phyloP scores from a whole-genome alignment of 208 protist species.

The Acanthamoeba culbertsoni region DNA sequence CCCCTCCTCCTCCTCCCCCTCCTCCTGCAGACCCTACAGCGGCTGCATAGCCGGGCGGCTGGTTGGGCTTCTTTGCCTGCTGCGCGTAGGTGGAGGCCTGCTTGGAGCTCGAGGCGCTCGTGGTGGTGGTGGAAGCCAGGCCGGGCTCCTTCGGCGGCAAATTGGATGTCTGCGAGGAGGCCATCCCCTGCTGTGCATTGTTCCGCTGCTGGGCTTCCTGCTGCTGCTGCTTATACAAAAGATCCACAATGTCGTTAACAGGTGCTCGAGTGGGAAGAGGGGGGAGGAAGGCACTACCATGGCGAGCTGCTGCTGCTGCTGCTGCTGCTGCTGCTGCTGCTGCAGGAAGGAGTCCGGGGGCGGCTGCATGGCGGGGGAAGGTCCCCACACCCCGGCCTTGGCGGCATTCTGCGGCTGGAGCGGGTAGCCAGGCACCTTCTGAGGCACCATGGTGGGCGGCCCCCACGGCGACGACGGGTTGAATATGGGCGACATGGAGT shows the following conservation, averaged over 20 bases:
- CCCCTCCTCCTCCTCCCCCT: neutral
- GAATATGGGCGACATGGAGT: constrained; percentile 6
- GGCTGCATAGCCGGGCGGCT: neutral
- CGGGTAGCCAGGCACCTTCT: no score
- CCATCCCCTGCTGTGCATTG: neutral
- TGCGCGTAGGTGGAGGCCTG: no score
- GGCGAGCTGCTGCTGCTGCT: neutral
- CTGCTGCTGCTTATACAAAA: neutral
- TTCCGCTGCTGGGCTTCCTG: neutral
- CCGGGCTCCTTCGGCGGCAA: no score
- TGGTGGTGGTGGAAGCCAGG: no score
- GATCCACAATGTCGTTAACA: no score
- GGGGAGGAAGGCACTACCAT: no score
- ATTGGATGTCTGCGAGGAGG: no score
- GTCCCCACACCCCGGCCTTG: neutral
- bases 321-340: neutral
- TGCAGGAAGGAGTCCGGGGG: neutral
- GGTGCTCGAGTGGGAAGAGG: no score
- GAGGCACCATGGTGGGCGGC: neutral
- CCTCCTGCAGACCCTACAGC: neutral
- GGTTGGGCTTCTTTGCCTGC: neutral
- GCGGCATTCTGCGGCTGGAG: neutral
- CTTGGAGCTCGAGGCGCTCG: no score
- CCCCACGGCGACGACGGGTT: constrained; percentile 33
- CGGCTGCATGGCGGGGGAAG: neutral